Base-by-base conservation (phyloP, 2,329 filamentous ascomycete genomes). In the Aspergillus fumigatus region DNA sequence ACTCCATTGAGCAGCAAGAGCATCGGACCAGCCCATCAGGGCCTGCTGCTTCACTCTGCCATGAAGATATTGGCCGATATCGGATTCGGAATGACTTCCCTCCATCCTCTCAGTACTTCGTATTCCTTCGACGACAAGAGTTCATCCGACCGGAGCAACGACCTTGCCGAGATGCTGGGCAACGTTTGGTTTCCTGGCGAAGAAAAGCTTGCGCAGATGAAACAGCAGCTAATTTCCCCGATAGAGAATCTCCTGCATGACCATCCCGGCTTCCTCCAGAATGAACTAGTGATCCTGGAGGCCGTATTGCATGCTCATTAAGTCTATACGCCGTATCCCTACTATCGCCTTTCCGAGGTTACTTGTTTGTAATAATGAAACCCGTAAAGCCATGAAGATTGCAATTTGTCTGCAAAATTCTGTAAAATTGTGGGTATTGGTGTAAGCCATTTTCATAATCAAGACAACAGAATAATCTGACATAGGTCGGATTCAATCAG, bases 1-100 rank as follows among this genome's bases (percentile, higher is more conserved):
- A n/a, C 17, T 29, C 47, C 11, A 21, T 41, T 53, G 10, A 48
- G 43, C 19, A 3, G 10, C 3, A n/a, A 29, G 4, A n/a, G 17
- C 9, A 6, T 25, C 11, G 29, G 23, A 41, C n/a, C 27, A 10
- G 26, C 23, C 25, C 56, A 58, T 32, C 56, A 58, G 38, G 56
- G 56, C n/a, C 9, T 27, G 21, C 49, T 55, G 3, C 53, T 58
- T 1, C 32, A 49, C 4, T 50, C 27, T n/a, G 51, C 55, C 8
- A 45, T 9, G 11, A 21, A 23, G 41, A 11, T 21, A 11, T 21
- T 45, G 19, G 9, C 21, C 0, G 21, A 19, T 3, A 7, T 11
- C 8, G 41, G 41, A 23, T 25, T 45, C 10, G 41, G 41, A 11
- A 5, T 11, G 19, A 21, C 19, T 23, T 45, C 41, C 10, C 4